Evolutionary conservation across 257 asterid genomes (phyloP).

Genomic region (Catharanthus roseus): DNA sequence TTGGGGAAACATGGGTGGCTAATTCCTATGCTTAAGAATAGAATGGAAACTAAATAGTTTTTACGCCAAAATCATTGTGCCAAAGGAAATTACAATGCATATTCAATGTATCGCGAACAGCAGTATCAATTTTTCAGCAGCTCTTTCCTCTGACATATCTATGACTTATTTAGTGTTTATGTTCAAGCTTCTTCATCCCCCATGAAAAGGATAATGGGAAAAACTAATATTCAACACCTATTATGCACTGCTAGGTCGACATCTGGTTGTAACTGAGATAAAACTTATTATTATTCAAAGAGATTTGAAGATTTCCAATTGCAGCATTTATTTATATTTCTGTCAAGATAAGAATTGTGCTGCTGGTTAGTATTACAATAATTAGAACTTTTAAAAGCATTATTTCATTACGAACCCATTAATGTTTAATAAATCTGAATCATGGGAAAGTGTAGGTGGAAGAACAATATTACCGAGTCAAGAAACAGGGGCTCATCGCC

Average conservation of each 20-base stretch:
- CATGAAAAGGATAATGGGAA: neutral
- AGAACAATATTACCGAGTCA: conserved; percentile 55
- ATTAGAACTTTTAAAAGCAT: neutral
- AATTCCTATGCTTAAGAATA: neutral
- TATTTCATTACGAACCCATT: neutral
- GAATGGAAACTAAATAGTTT: neutral
- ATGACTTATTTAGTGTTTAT: neutral
- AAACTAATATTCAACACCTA: neutral
- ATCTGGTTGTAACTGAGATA: neutral
- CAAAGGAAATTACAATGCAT: neutral
- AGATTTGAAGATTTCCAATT: neutral
- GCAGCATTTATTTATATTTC: neutral
- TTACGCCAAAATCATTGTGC: neutral
- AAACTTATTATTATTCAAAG: neutral
- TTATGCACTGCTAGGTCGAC: neutral
- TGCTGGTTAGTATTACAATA: too few relatives aligned
- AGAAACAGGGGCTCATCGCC: conserved; percentile 63
- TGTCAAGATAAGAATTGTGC: neutral
- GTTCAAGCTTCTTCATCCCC: neutral
- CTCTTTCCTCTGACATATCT: neutral
- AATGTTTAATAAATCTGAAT: conserved; percentile 3
- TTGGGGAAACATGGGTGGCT: neutral
- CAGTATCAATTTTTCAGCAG: neutral
- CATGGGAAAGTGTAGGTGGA: conserved; percentile 5
- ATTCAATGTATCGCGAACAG: neutral